Conservation (phyloP, 2,329 filamentous ascomycete species). For the Daldinia sp. region DNA sequence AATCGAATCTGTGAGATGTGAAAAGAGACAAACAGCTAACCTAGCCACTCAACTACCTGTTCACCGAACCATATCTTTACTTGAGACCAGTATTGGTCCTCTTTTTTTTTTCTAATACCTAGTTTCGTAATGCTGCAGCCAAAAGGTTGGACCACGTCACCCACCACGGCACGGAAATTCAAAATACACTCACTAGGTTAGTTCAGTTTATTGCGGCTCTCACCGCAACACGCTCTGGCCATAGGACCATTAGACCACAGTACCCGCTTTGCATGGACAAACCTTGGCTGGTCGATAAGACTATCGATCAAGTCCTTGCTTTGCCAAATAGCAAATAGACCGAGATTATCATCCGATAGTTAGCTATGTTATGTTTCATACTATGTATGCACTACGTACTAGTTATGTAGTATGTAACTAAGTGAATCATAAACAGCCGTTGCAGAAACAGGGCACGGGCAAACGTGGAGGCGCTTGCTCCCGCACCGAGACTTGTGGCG, state of each 20-base stretch:
- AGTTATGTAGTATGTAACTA: no score
- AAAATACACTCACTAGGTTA: no score
- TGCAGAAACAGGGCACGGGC: not conserved
- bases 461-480: conserved; percentile 18
- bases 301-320: conserved; percentile 11
- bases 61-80: not conserved
- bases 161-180: conserved; percentile 18
- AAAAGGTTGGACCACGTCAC: conserved; percentile 32
- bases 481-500: conserved; percentile 18
- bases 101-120: conserved; percentile 4
- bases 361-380: not conserved
- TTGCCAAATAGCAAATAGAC: conserved; percentile 8
- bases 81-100: conserved; percentile 11
- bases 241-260: no score
- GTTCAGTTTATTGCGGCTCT: conserved; percentile 26
- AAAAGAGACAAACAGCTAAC: conserved; percentile 3
- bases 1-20: conserved; percentile 6
- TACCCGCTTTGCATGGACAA: conserved; percentile 18
- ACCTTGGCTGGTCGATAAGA: conserved; percentile 11
- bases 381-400: no score
- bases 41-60: not conserved
- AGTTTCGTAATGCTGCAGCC: conserved; percentile 23
- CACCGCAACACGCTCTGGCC: conserved; percentile 35
- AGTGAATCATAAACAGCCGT: not conserved
- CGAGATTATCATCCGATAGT: conserved; percentile 7